Base-by-base conservation (phyloP, 495 filamentous ascomycete species). In the Neurospora discreta region DNA sequence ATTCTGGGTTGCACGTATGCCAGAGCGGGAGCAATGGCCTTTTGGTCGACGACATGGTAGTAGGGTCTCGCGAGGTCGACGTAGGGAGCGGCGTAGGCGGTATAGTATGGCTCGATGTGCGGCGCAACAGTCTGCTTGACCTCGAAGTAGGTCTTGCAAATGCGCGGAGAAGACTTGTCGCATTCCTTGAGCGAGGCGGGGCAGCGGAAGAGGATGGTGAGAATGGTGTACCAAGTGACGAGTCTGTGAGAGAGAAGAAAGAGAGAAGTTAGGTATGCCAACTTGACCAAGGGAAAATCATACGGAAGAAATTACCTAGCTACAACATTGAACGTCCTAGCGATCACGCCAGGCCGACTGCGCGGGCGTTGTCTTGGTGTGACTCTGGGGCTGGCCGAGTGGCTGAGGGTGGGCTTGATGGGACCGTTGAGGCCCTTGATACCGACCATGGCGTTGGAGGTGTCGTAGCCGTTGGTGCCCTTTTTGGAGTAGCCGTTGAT, bases 141-240 rank as follows among this genome's bases (percentile, higher is more conserved):
- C 68, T 89, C 84, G 69, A 97, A 87, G 77, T 95, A 96, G 5
- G 92, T 91, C 77, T 90, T 90, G 85, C 96, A 99, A 39, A 98
- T 88, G 68, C 81, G 84, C 3, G 95, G 93, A 13, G 93, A 94
- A 30, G 84, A 80, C 36, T 91, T 87, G 67, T 86, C 89, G 76
- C 95, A 83, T 3, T 87, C 87, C 23, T 89, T 85, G 69, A 89
- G 81, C 16, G 86, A 86, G 26, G 90, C 84, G 13, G 95, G 96
- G 80, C 96, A 99, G 36, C 90, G 89, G 76, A 99, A 88, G 68
- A 93, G 81, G 23, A 93, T 84, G 5, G 92, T 95, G 71, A 93
- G 76, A 68, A 97, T 87, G 1, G 88, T 85, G 77, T 96, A 97
- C 95, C 95, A 99, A 10, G 92, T 89, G 70, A 90, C 78, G 2